Base-by-base conservation (phyloP, 2,329 filamentous ascomycete species). In the Microascus cirrosus region DNA sequence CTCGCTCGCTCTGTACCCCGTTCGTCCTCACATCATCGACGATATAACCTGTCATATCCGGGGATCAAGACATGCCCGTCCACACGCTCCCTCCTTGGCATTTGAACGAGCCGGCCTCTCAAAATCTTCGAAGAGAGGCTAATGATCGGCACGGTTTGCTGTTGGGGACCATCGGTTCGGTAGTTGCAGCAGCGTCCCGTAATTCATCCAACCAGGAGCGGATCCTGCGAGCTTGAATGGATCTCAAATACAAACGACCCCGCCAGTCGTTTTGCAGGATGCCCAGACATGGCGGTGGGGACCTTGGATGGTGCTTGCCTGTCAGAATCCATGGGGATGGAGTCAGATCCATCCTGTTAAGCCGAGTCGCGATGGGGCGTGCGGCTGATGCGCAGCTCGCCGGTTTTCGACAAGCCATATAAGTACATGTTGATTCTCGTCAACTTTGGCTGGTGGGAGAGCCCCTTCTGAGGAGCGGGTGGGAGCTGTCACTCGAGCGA, bases 141-240 rank as follows among this genome's bases (percentile, higher is more conserved):
- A 50, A 24, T 24, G 45, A n/a, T n/a, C 39, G 39, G 6, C 39
- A 18, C n/a, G 39, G 18, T 45, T 45, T 15, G 39, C 39, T 45
- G 39, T 15, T n/a, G 13, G 36, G 42, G 22, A 42, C 18, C 36
- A n/a, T 42, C 13, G 45, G 3, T 8, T n/a, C 45, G 18, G 45
- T 22, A 22, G 45, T 22, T 22, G 20, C 45, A 53, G 4, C 18
- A 13, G 24, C 24, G 20, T 32, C 51, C 39, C 54, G 54, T 55
- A 55, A 56, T 51, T 24, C 24, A 28, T 50, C 55, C 55, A 56
- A 56, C 55, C 55, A 51, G 28, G 32, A 15, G 39, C 36, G 22
- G 18, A 32, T 24, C 54, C 20, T 48, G n/a, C n/a, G 22, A n/a
- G 25, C 42, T 55, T 13, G 25, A 15, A 55, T 32, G 35, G 45